phyloP scores from a whole-genome alignment of 805 yeast species.

The Suhomyces sp. region DNA sequence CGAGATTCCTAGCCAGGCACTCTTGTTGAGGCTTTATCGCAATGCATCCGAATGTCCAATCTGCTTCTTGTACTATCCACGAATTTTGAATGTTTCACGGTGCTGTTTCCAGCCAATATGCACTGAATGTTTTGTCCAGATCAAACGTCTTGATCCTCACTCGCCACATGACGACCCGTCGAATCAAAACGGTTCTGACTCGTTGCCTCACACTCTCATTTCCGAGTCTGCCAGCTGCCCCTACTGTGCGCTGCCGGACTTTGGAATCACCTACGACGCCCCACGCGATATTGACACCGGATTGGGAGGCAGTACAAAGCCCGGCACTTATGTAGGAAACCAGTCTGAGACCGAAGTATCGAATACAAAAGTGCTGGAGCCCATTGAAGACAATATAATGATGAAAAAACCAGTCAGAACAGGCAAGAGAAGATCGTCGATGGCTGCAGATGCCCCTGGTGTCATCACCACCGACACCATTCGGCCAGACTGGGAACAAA shows the following conservation, averaged over 20 bases:
- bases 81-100: slow-evolving; percentile 69
- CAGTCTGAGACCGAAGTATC: slow-evolving; percentile 7
- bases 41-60: slow-evolving; percentile 86
- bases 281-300: slow-evolving; percentile 55
- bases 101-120: slow-evolving; percentile 95
- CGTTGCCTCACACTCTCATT: slow-evolving; percentile 58
- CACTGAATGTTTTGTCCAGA: slow-evolving; percentile 95
- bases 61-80: slow-evolving; percentile 85
- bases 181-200: slow-evolving; percentile 6
- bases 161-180: slow-evolving; percentile 72
- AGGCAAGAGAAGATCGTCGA: slow-evolving; percentile 36
- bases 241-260: slow-evolving; percentile 82
- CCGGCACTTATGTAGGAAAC: slow-evolving; percentile 35
- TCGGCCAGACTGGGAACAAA: slow-evolving; percentile 90
- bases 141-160: slow-evolving; percentile 88
- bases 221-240: slow-evolving; percentile 93
- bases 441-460: slow-evolving; percentile 63
- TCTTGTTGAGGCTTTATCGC: slow-evolving; percentile 61
- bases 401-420: neutral
- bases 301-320: slow-evolving; percentile 49
- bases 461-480: slow-evolving; percentile 80
- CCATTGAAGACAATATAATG: slow-evolving; percentile 17
- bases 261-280: slow-evolving; percentile 80
- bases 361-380: neutral
- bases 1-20: slow-evolving; percentile 39